Evolutionary conservation across 192 early-diverging fungal genomes (phyloP).

Genomic region (Coemansia sp.): DNA sequence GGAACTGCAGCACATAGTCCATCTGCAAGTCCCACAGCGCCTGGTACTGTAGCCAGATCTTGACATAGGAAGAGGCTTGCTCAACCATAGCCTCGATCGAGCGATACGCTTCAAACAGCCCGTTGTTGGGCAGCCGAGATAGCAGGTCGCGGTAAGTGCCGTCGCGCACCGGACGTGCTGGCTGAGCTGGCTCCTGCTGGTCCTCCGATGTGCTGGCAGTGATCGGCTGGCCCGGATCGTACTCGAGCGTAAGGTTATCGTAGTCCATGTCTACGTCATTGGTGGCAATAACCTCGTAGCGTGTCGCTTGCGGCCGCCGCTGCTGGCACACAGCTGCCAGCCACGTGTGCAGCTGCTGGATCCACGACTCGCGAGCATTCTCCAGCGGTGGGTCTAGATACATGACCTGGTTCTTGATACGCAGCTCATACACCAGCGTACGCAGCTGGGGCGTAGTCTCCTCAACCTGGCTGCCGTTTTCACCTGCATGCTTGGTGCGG

Average conservation of each 20-base stretch:
- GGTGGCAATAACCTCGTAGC: conserved; percentile 79
- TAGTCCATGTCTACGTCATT: conserved; percentile 62
- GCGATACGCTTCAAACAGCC: conserved; percentile 75
- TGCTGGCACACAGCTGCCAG: conserved; percentile 83
- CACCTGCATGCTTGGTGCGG: conserved; percentile 8
- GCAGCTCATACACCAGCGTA: conserved; percentile 79
- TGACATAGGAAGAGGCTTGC: conserved; percentile 80
- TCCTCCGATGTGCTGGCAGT: background rate
- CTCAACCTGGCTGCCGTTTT: conserved; percentile 30
- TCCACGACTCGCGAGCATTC: conserved; percentile 86
- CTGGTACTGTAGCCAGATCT: conserved; percentile 97
- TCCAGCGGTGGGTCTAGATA: conserved; percentile 95
- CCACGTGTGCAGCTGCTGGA: conserved; percentile 89
- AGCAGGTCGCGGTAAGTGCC: conserved; percentile 54
- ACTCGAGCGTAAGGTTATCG: conserved; percentile 56
- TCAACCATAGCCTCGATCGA: conserved; percentile 76
- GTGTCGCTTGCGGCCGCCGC: conserved; percentile 80
- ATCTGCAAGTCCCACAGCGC: conserved; percentile 96
- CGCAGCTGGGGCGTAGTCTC: conserved; percentile 66
- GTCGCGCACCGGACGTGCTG: background rate
- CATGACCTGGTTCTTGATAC: conserved; percentile 94
- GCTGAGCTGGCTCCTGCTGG: background rate
- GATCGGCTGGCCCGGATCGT: conserved; percentile 48
- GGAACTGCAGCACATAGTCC: conserved; percentile 71
- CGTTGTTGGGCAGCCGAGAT: conserved; percentile 65